These are phyloP conservation scores for Solanum corneliomulleri DNA, from an alignment of 257 asterid species.

Conservation along the genomic window DNA sequence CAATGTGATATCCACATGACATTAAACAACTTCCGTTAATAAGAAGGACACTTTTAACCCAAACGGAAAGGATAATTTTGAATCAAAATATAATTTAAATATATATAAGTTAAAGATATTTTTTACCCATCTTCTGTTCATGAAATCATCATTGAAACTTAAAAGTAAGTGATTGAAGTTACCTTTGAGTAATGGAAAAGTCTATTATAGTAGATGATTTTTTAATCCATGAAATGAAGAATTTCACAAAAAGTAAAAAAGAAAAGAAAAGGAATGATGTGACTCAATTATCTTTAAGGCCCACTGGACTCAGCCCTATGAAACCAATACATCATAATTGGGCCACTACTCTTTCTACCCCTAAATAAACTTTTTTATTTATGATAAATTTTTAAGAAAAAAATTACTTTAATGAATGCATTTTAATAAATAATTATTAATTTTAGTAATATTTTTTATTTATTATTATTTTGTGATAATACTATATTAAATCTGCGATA, in stretches of 20 bases:
- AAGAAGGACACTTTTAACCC: accelerated
- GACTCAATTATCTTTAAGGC: not conserved
- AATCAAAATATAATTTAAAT: no score
- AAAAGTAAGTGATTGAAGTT: not conserved
- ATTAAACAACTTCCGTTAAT: no score
- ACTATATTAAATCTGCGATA: no score
- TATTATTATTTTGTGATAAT: accelerated
- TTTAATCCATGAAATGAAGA: not conserved
- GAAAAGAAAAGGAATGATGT: not conserved
- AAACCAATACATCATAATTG: not conserved
- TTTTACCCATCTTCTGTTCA: not conserved
- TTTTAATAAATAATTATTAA: no score
- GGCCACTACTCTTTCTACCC: not conserved
- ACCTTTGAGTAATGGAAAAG: not conserved
- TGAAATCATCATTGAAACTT: not conserved
- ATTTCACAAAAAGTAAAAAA: not conserved
- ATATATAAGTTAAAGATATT: no score
- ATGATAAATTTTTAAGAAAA: no score
- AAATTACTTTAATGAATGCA: no score
- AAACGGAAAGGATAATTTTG: no score
- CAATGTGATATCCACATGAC: no score
- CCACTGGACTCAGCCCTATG: not conserved
- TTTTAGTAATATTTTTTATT: no score
- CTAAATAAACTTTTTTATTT: not conserved
- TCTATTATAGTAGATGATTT: not conserved